Evolutionary conservation across 225 moss, liverwort and hornwort species (phyloP).

Genomic region (Polytrichum formosum): DNA sequence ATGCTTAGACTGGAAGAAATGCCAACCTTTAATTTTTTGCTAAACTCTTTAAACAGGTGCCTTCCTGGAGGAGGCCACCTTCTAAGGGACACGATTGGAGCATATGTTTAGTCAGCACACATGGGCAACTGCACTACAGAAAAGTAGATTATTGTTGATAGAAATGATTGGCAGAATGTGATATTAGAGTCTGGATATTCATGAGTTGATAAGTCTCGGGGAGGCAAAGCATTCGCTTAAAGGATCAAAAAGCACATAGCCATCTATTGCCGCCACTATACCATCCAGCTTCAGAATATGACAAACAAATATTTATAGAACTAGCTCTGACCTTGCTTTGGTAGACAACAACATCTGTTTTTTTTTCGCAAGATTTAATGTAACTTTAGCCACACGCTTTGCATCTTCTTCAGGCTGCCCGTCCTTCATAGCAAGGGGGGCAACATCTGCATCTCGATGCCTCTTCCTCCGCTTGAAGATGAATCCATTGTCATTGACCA

Average conservation of each 20-base stretch:
- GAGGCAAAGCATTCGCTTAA: background rate
- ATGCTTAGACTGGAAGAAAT: too few species aligned
- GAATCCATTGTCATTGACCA: constrained; percentile 49
- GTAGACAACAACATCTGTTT: constrained; percentile 40
- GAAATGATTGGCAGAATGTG: too few species aligned
- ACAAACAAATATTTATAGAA: background rate
- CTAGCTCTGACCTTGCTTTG: constrained; percentile 34
- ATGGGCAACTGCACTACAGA: too few species aligned
- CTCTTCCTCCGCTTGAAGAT: constrained; percentile 53
- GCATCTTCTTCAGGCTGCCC: constrained; percentile 16
- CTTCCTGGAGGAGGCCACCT: too few species aligned
- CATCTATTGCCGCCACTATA: too few species aligned
- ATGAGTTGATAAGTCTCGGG: too few species aligned
- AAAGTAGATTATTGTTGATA: too few species aligned
- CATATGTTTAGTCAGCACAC: too few species aligned
- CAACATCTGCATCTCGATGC: constrained; percentile 31
- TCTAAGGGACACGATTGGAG: too few species aligned
- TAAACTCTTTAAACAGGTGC: too few species aligned
- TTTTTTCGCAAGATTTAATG: constrained; percentile 29
- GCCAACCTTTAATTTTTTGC: too few species aligned
- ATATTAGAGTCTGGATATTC: too few species aligned
- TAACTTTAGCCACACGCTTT: constrained; percentile 12
- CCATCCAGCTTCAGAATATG: background rate
- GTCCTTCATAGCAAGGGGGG: constrained; percentile 16
- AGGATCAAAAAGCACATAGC: background rate